A percentile compares a stretch with the other conserved stretches of the same genome.
Evolutionary conservation across 805 yeast genomes (phyloP).

Genomic region (Candida saitoana): DNA sequence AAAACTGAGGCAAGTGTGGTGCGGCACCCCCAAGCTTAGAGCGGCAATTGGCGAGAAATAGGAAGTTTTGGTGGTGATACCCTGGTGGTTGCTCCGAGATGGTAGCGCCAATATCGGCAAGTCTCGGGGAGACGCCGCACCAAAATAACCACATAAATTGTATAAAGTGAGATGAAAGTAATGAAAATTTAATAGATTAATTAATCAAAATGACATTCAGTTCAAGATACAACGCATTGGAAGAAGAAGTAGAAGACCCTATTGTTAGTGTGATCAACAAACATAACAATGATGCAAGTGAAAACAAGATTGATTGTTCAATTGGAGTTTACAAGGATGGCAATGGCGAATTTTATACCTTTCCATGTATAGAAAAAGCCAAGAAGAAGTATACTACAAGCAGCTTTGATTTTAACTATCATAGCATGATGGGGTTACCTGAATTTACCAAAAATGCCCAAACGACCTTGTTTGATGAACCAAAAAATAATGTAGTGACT

Average conservation of each 20-base stretch:
- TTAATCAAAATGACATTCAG: conserved; percentile 15
- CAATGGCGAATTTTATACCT: conserved; percentile 30
- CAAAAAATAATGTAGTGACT: conserved; percentile 25
- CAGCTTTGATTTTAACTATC: conserved; percentile 45
- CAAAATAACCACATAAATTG: neutral
- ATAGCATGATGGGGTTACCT: conserved; percentile 38
- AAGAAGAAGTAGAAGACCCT: conserved; percentile 24
- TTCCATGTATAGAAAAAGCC: conserved; percentile 37
- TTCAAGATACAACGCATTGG: conserved; percentile 15
- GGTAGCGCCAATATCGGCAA: neutral
- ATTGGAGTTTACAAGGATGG: conserved; percentile 46
- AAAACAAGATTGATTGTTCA: conserved; percentile 37
- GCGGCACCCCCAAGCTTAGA: too few species aligned
- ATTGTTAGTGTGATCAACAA: conserved; percentile 20
- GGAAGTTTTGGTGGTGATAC: too few species aligned
- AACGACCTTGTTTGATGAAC: conserved; percentile 32
- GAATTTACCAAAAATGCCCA: conserved; percentile 33
- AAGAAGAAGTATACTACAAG: conserved; percentile 26
- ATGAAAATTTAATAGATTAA: too few species aligned
- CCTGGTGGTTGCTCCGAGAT: neutral
- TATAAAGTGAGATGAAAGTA: neutral
- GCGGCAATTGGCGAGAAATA: too few species aligned
- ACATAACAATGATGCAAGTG: conserved; percentile 22
- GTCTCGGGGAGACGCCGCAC: conserved; percentile 1
- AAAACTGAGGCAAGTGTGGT: too few species aligned